phyloP scores from a whole-genome alignment of 2,329 filamentous ascomycete genomes.

The Sporothrix curviconia region DNA sequence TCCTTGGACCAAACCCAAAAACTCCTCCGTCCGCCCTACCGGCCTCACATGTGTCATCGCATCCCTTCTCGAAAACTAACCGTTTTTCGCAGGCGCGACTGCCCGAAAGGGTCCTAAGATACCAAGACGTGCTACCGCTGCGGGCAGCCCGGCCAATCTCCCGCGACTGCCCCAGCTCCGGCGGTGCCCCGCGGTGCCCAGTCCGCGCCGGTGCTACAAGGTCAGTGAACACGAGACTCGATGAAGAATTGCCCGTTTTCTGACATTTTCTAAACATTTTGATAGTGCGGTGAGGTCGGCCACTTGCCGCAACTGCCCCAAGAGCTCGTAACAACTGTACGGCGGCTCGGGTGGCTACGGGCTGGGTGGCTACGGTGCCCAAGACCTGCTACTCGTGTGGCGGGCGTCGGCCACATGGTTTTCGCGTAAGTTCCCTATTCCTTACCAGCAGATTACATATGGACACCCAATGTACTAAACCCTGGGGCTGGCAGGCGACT shows the following conservation, averaged over 20 bases:
- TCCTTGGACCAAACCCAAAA: no score
- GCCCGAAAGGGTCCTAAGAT: constrained; percentile 82
- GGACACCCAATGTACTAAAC: background rate
- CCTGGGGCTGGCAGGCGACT: constrained; percentile 66
- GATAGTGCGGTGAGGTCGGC: constrained; percentile 80
- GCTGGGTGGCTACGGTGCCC: constrained; percentile 23
- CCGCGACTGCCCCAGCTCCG: constrained; percentile 66
- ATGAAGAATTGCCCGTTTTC: no score
- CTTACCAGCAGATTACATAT: no score
- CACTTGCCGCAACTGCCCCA: constrained; percentile 85
- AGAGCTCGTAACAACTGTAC: constrained; percentile 49
- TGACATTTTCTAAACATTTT: background rate
- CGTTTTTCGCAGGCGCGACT: constrained; percentile 64
- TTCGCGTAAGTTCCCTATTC: constrained; percentile 56
- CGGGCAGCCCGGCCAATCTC: constrained; percentile 84
- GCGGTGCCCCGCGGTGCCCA: constrained; percentile 35
- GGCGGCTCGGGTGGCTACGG: constrained; percentile 39
- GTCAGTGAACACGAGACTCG: constrained; percentile 26
- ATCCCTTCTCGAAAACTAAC: constrained; percentile 13
- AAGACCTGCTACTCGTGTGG: constrained; percentile 99
- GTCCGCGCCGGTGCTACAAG: constrained; percentile 78
- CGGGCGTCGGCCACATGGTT: constrained; percentile 94
- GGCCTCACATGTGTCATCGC: background rate
- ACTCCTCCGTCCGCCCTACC: background rate
- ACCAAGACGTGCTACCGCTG: constrained; percentile 72